A percentile compares a stretch with the other conserved stretches of the same genome.
Evolutionary conservation across 805 yeast species (phyloP).

Genomic region (Metschnikowia arizonensis): DNA sequence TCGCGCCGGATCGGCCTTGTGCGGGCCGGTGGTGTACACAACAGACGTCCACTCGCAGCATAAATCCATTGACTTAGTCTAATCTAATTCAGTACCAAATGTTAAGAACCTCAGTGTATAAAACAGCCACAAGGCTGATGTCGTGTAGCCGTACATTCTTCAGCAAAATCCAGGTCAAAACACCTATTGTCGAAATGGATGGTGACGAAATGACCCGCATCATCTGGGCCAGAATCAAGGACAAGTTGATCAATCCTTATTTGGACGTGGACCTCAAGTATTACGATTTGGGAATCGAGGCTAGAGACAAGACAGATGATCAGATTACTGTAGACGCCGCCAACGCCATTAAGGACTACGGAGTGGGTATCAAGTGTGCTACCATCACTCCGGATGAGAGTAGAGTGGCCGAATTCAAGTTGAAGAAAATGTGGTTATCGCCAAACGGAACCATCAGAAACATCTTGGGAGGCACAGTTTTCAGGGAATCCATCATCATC

Average conservation of each 20-base stretch:
- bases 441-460: slow-evolving; percentile 97
- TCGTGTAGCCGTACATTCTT: slow-evolving; percentile 6
- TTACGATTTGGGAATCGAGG: slow-evolving; percentile 83
- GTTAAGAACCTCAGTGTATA: slow-evolving; percentile 10
- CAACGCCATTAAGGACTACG: slow-evolving; percentile 78
- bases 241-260: slow-evolving; percentile 79
- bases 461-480: slow-evolving; percentile 92
- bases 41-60: slow-evolving; percentile 3
- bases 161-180: slow-evolving; percentile 68
- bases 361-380: slow-evolving; percentile 96
- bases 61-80: background rate
- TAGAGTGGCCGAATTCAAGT: slow-evolving; percentile 82
- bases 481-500: slow-evolving; percentile 93
- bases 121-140: slow-evolving; percentile 10
- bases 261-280: slow-evolving; percentile 84
- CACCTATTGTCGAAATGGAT: slow-evolving; percentile 94
- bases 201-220: slow-evolving; percentile 98
- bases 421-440: slow-evolving; percentile 96
- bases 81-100: slow-evolving; percentile 1
- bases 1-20: slow-evolving; percentile 2
- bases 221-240: slow-evolving; percentile 89
- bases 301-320: slow-evolving; percentile 86
- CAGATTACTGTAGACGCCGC: slow-evolving; percentile 88
- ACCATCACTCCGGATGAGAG: slow-evolving; percentile 98
- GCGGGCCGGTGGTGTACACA: slow-evolving; percentile 3